Conservation (phyloP, 768 basidiomycete genomes). For the Suillus variegatus region DNA sequence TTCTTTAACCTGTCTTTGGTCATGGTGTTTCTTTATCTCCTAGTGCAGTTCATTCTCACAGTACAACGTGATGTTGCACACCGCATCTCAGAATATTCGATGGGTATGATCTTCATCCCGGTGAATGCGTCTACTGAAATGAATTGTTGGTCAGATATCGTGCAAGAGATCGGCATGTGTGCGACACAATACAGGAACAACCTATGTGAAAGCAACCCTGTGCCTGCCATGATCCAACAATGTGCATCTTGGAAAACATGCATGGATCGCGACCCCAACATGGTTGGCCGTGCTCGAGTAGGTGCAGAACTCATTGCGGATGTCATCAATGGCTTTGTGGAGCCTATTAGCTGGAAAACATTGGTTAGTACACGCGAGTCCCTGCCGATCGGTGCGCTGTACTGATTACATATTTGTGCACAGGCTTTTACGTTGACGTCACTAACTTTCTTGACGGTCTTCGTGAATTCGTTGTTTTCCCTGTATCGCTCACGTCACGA, state of each 20-base stretch:
- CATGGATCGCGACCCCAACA: conserved; percentile 92
- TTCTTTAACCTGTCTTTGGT: conserved; percentile 90
- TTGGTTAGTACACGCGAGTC: conserved; percentile 54
- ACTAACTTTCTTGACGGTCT: conserved; percentile 72
- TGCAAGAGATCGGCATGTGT: conserved; percentile 92
- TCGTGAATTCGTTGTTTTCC: conserved; percentile 79
- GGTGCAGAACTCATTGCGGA: conserved; percentile 95
- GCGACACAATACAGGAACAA: conserved; percentile 80
- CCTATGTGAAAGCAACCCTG: conserved; percentile 69
- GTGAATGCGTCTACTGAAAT: conserved; percentile 21
- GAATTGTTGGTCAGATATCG: conserved; percentile 59
- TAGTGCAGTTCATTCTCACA: conserved; percentile 84
- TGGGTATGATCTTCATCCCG: conserved; percentile 55
- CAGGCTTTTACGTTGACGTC: conserved; percentile 78
- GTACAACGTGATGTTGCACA: conserved; percentile 90
- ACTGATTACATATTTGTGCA: conserved; percentile 6
- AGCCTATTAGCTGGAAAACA: conserved; percentile 97
- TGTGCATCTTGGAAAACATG: conserved; percentile 92
- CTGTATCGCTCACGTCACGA: conserved; percentile 72
- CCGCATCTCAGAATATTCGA: conserved; percentile 83
- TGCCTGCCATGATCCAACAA: conserved; percentile 87
- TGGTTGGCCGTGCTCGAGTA: conserved; percentile 85
- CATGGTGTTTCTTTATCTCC: conserved; percentile 79
- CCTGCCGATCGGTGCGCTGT: neutral
- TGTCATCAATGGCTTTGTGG: conserved; percentile 94